Evolutionary conservation across 768 basidiomycete species (phyloP), one percentile per base, ranked within the genome.

Genomic region (Lyophyllum semitale): DNA sequence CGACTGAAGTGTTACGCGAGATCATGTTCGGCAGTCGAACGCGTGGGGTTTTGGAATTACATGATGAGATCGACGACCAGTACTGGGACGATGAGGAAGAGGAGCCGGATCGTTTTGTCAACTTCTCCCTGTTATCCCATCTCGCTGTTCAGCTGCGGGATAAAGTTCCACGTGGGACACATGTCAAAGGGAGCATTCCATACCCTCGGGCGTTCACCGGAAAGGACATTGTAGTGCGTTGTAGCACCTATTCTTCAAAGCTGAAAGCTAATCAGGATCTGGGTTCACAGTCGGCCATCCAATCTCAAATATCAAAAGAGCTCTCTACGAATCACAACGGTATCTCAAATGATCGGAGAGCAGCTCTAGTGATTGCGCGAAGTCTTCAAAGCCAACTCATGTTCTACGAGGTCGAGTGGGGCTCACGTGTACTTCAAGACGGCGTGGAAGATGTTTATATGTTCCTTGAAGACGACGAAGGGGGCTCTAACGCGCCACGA

Each of bases 361-460:
- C 88, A 11, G 93, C 95, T 15, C 75, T 97, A 11, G 84, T 88
- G 61, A 87, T 97, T 18, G 95, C 94, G 0, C 85, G 94, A 23
- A 91, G 91, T 56, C 76, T 98, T 25, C 95, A 98, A 65, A 87
- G 84, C 54, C 91, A 93, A 69, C 80, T 98, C 8, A 98, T 94
- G 78, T 95, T 98, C 72, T 92, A 95, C 67, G 97, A 99, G 66
- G 95, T 98, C 3, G 95, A 98, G 67, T 96, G 95, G 93, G 93
- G 92, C 23, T 85, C 86, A 43, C 83, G 88, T 18, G 78, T 88
- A 2, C 73, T 98, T 49, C 85, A 90, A 57, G 95, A 96, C 63
- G 88, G 91, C 1, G 91, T 96, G 2, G 95, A 96, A 64, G 93
- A 96, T 61, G 95, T 97, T 2, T 98, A 91, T 70, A 91, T 91